Conservation (phyloP, 148 eudicot genomes). For the Silene latifolia region DNA sequence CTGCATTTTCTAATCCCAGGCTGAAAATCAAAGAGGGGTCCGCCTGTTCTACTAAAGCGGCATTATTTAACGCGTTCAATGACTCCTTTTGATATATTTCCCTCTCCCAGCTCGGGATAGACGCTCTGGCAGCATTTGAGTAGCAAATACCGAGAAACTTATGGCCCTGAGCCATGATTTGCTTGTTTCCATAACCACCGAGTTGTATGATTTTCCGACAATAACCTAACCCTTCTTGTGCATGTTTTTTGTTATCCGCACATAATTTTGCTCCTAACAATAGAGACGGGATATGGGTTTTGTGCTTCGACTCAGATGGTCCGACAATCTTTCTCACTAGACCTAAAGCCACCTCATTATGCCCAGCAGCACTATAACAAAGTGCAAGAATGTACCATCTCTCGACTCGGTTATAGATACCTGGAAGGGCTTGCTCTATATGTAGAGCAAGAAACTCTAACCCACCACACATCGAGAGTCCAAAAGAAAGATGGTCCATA, state of each 20-base stretch:
- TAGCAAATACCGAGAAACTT: constrained; percentile 76
- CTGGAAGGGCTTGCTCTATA: constrained; percentile 76
- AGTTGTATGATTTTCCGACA: constrained; percentile 44
- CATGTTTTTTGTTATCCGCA: constrained; percentile 44
- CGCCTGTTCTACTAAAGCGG: constrained; percentile 31
- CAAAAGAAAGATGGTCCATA: constrained; percentile 73
- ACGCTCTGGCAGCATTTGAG: constrained; percentile 65
- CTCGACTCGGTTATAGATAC: constrained; percentile 57
- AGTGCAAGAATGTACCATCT: constrained; percentile 94
- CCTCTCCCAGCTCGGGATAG: constrained; percentile 52
- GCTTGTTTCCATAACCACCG: constrained; percentile 42
- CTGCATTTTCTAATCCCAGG: constrained; percentile 68
- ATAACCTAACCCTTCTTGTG: constrained; percentile 64
- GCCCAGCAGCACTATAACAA: constrained; percentile 79
- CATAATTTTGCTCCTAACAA: constrained; percentile 84
- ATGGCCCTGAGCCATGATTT: constrained; percentile 54
- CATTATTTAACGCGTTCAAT: constrained; percentile 39
- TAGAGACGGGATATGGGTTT: constrained; percentile 57
- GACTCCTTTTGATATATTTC: constrained; percentile 47
- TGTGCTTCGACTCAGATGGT: constrained; percentile 48
- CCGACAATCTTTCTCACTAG: constrained; percentile 57
- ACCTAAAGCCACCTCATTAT: constrained; percentile 54
- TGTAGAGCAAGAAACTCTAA: constrained; percentile 65
- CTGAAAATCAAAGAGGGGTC: constrained; percentile 59
- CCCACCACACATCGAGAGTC: constrained; percentile 58